phyloP scores from a whole-genome alignment of 768 basidiomycete genomes.

The Hortiboletus flavorubellus region DNA sequence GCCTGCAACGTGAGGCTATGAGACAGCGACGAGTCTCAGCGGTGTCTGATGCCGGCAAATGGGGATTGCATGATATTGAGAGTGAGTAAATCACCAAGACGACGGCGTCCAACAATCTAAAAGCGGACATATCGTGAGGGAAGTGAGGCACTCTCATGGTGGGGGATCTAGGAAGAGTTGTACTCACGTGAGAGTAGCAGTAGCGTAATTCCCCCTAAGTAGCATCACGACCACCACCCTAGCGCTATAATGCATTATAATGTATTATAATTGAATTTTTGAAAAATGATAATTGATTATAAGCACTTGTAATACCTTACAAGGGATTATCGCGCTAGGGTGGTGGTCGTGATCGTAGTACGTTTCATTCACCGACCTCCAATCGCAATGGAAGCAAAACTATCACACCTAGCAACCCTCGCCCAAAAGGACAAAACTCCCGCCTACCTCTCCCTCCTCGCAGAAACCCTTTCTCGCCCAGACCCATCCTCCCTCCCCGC shows the following conservation, averaged over 20 bases:
- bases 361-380: not conserved
- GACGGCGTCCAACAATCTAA: conserved; percentile 11
- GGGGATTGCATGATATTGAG: not conserved
- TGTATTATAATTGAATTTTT: too few relatives aligned
- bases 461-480: conserved; percentile 56
- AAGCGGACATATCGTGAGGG: not conserved
- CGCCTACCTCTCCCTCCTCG: conserved; percentile 67
- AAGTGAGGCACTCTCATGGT: conserved; percentile 4
- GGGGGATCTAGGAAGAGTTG: too few relatives aligned
- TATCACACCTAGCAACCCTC: conserved; percentile 59
- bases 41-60: conserved; percentile 7
- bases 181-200: too few relatives aligned
- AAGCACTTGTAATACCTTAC: too few relatives aligned
- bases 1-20: conserved; percentile 17
- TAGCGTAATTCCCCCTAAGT: not conserved
- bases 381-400: conserved; percentile 57
- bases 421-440: conserved; percentile 84
- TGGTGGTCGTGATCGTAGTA: too few relatives aligned
- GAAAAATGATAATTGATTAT: too few relatives aligned
- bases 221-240: too few relatives aligned
- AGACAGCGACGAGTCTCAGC: not conserved
- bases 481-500: conserved; percentile 34
- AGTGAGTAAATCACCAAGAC: conserved; percentile 29
- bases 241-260: too few relatives aligned
- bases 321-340: too few relatives aligned